These are phyloP conservation scores for Sphaerobolus stellatus DNA, from an alignment of 1,284 basidiomycete genomes.

Conservation along the genomic window DNA sequence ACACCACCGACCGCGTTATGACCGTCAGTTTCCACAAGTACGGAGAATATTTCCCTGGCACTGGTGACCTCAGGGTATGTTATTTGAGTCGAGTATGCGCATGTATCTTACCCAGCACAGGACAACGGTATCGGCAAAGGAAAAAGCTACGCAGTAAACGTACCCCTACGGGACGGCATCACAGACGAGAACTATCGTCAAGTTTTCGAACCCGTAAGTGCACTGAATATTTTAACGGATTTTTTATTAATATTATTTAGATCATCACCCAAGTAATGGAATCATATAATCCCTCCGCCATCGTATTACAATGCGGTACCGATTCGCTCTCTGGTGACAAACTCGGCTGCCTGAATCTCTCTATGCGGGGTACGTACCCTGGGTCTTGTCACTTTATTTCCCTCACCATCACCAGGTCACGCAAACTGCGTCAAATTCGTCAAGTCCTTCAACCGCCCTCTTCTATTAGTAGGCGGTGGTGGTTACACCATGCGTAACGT, in stretches of 20 bases:
- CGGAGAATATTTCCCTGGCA: slow-evolving; percentile 99
- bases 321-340: slow-evolving; percentile 98
- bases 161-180: slow-evolving; percentile 94
- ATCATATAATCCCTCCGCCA: slow-evolving; percentile 91
- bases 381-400: background rate
- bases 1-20: slow-evolving; percentile 99
- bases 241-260: slow-evolving; percentile 41
- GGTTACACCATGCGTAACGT: slow-evolving; percentile 99
- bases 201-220: slow-evolving; percentile 89
- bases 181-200: slow-evolving; percentile 94
- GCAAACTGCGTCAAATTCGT: slow-evolving; percentile 98
- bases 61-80: slow-evolving; percentile 87
- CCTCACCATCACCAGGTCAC: no score
- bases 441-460: slow-evolving; percentile 92
- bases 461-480: slow-evolving; percentile 93
- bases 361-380: slow-evolving; percentile 85
- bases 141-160: slow-evolving; percentile 92
- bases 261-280: slow-evolving; percentile 96
- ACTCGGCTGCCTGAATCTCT: slow-evolving; percentile 94
- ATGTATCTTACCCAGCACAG: slow-evolving; percentile 34
- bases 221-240: background rate
- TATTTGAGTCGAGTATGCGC: background rate
- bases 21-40: slow-evolving; percentile 99
- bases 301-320: slow-evolving; percentile 98
- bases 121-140: slow-evolving; percentile 93